Base-by-base conservation (phyloP, 2,329 filamentous ascomycete genomes). In the Beauveria sp. region DNA sequence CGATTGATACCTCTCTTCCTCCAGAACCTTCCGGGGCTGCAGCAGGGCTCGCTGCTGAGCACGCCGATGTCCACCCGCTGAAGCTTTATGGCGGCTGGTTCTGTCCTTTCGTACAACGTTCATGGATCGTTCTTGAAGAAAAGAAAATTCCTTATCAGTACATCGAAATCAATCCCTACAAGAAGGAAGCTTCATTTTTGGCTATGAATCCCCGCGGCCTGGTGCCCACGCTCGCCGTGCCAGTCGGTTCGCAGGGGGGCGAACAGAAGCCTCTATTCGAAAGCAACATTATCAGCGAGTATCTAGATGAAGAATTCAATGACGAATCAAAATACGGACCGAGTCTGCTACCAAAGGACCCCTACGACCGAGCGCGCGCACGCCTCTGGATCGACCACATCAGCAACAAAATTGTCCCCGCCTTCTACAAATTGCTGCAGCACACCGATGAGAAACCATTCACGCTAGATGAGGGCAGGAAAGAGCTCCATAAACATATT, bases 21-120 rank as follows among this genome's bases (percentile, higher is more conserved):
- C 70, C 77, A 3, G 70, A 77, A 63, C 70, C 81, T 16, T 80
- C 80, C 0, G 83, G 83, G 34, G 75, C 75, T 1, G 83, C 83
- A 0, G 80, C 78, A 45, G 55, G 69, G 14, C 74, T 83, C 53
- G 82, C 78, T 0, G 74, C 74, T 14, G 66, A 72, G 10, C 81
- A 85, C 69, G 66, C 75, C 8, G 68, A 71, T 20, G 77, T 81
- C 40, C 76, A 85, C 40, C 72, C 74, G 5, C 74, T 88, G 38
- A 89, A 88, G 71, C 78, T 91, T 14, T 91, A 90, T 73, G 84
- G 84, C 16, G 86, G 85, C 65, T 92, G 88, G 88, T 91, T 91
- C 78, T 93, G 82, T 66, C 83, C 83, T 16, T 85, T 84, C 65
- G 82, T 91, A 5, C 89, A 92, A 75, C 82, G 89, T 20, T 80